Base-by-base conservation (phyloP, 2,329 filamentous ascomycete species). In the Arachnopeziza araneosa region DNA sequence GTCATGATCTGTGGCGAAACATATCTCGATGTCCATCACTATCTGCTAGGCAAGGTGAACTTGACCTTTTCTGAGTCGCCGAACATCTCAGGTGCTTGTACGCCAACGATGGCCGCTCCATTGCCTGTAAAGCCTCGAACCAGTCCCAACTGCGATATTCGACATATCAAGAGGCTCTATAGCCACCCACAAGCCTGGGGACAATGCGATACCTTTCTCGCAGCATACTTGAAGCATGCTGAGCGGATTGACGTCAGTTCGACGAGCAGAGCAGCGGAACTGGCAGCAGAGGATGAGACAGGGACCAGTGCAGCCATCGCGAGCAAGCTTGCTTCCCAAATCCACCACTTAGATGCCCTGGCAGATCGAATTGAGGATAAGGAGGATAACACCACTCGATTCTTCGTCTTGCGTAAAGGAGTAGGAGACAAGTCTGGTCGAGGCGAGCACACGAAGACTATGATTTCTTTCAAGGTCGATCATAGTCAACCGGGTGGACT, bases 161-260 rank as follows among this genome's bases (percentile, higher is more conserved):
- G 77, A 58, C 80, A 88, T 67, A 82, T 98, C 69, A 83, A 81
- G 67, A 87, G 88, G 69, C 75, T 99, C 50, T 96, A 96, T 77
- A 95, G 91, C 24, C 95, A 99, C 75, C 93, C 93, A 10, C 95
- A 99, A 75, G 95, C 92, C 26, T 96, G 95, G 80, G 92, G 92
- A 24, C 95, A 99, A 76, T 97, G 93, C 75, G 86, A 86, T 52
- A 75, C 72, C 9, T 96, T 96, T 75, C 82, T 97, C 24, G 79
- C 81, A 9, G 78, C 80, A 26, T 79, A 90, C 68, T 83, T 96
- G 63, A 86, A 86, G 67, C 84, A 84, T 52, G 80, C 88, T n/a
- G 91, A 96, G 76, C 82, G 87, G 56, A 83, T 93, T 61, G 93
- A 98, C 71, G 88, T 91, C 51, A 89, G 86, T 62, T 95, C 89